Conservation (phyloP, 345 rosid genomes). For the Euphorbia pulcherrima region DNA sequence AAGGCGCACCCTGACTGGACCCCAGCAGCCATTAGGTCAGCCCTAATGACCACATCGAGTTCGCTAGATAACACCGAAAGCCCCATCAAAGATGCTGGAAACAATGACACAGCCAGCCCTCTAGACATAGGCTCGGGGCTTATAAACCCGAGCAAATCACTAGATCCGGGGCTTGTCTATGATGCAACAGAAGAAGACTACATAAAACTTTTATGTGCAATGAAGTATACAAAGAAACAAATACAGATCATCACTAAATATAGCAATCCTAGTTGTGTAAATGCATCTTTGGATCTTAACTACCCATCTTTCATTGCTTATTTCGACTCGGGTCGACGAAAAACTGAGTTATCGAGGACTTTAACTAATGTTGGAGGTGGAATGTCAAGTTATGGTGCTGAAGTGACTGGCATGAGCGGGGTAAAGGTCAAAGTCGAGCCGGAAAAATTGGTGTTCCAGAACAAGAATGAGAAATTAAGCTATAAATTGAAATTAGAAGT, state of each 20-base stretch:
- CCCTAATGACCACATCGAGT: constrained; percentile 45
- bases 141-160: constrained; percentile 37
- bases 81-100: constrained; percentile 35
- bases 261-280: constrained; percentile 23
- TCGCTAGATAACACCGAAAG: constrained; percentile 31
- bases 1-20: constrained; percentile 40
- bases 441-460: constrained; percentile 38
- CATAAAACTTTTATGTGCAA: constrained; percentile 44
- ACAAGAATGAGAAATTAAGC: constrained; percentile 42
- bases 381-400: constrained; percentile 36
- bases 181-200: constrained; percentile 47
- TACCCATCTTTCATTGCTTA: constrained; percentile 55
- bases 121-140: constrained; percentile 63
- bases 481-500: constrained; percentile 36
- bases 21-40: constrained; percentile 46
- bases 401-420: constrained; percentile 43
- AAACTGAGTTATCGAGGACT: constrained; percentile 33
- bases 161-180: constrained; percentile 57
- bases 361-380: constrained; percentile 50
- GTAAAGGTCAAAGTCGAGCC: constrained; percentile 53
- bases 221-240: constrained; percentile 36
- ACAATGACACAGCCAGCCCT: constrained; percentile 38
- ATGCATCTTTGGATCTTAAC: constrained; percentile 44
- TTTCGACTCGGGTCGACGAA: constrained; percentile 21
- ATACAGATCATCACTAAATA: constrained; percentile 42